phyloP scores from a whole-genome alignment of 2,329 filamentous ascomycete species.

The Emmonsia crescens region DNA sequence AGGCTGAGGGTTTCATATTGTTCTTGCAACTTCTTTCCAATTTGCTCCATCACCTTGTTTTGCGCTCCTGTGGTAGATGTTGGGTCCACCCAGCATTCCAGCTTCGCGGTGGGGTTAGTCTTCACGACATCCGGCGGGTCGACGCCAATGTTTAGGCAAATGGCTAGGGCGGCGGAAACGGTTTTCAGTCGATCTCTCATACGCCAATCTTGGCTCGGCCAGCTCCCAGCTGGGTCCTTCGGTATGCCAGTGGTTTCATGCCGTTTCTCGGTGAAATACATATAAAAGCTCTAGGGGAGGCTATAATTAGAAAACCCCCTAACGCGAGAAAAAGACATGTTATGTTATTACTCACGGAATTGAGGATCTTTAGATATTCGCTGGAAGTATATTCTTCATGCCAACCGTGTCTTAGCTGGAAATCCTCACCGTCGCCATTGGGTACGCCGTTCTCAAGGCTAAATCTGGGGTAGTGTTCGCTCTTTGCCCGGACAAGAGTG shows the following conservation, averaged over 20 bases:
- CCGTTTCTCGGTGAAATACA: constrained; percentile 98
- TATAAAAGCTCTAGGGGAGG: constrained; percentile 77
- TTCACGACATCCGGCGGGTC: constrained; percentile 96
- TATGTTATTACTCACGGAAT: constrained; percentile 50
- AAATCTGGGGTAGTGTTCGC: constrained; percentile 40
- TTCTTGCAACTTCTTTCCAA: constrained; percentile 88
- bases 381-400: constrained; percentile 86
- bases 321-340: background rate
- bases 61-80: constrained; percentile 63
- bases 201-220: constrained; percentile 78
- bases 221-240: constrained; percentile 45
- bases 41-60: constrained; percentile 79
- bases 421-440: constrained; percentile 40
- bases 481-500: constrained; percentile 40
- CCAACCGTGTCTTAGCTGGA: constrained; percentile 69
- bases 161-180: constrained; percentile 83
- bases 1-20: constrained; percentile 95
- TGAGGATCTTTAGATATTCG: constrained; percentile 75
- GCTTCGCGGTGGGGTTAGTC: constrained; percentile 81
- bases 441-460: constrained; percentile 19
- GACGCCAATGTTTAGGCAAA: constrained; percentile 94
- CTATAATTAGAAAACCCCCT: constrained; percentile 8
- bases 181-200: constrained; percentile 96
- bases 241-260: constrained; percentile 90
- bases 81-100: constrained; percentile 96